These are phyloP conservation scores for Halteria grandinella DNA, from an alignment of 73 alveolate species.

Conservation along the genomic window DNA sequence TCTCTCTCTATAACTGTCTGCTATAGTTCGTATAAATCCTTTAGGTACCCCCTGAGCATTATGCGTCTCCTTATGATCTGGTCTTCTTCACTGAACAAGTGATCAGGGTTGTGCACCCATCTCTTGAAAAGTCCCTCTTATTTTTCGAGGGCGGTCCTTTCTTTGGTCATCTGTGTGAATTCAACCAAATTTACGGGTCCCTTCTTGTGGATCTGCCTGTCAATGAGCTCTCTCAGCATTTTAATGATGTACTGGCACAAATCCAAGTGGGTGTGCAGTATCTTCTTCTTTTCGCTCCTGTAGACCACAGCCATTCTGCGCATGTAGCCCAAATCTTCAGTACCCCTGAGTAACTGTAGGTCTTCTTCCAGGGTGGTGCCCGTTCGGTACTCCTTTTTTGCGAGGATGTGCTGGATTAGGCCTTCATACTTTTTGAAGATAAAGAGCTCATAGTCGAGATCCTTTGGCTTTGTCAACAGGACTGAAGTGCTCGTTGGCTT, in stretches of 20 bases:
- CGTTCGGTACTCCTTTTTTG: slow-evolving; percentile 16
- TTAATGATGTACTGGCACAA: slow-evolving; percentile 3
- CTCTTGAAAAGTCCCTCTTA: not conserved
- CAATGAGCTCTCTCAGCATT: not conserved
- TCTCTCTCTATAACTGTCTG: not conserved
- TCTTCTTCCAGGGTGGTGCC: slow-evolving; percentile 17
- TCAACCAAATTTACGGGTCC: slow-evolving; percentile 1
- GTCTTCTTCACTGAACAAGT: slow-evolving; percentile 42
- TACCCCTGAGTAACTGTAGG: not conserved
- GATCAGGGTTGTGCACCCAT: slow-evolving; percentile 10
- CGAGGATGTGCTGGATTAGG: slow-evolving; percentile 26
- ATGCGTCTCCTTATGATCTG: slow-evolving; percentile 7
- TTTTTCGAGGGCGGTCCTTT: slow-evolving; percentile 2
- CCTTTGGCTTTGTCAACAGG: slow-evolving; percentile 32
- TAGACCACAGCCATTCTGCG: not conserved
- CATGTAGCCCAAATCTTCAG: not conserved
- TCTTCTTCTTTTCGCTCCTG: slow-evolving; percentile 42
- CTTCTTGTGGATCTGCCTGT: not conserved
- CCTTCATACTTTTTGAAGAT: slow-evolving; percentile 16
- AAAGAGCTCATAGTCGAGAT: slow-evolving; percentile 24
- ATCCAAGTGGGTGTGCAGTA: slow-evolving; percentile 20
- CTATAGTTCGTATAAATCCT: not conserved
- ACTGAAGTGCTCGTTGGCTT: not conserved
- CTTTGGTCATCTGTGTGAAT: slow-evolving; percentile 7
- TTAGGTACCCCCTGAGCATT: slow-evolving; percentile 8